A percentile compares a stretch with the other conserved stretches of the same genome.
These are phyloP conservation scores for Monosporascus cannonballus DNA, from an alignment of 2,329 filamentous ascomycete species.

Conservation along the genomic window DNA sequence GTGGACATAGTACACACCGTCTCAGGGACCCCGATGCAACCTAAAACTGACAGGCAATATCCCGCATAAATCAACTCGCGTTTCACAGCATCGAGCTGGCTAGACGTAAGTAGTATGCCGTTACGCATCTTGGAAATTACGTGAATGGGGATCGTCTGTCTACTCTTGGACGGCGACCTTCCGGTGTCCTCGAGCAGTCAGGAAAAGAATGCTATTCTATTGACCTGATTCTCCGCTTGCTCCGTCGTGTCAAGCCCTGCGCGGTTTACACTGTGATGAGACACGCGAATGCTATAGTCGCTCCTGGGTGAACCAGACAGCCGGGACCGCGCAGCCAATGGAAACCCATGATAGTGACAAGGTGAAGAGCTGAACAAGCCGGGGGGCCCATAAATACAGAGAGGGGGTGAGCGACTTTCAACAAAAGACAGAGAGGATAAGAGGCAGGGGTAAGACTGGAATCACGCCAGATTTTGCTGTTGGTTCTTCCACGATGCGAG, in stretches of 20 bases:
- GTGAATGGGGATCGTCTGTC: slow-evolving; percentile 9
- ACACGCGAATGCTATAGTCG: slow-evolving; percentile 8
- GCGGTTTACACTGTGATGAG: slow-evolving; percentile 16
- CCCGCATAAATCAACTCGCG: slow-evolving; percentile 9
- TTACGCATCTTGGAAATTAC: slow-evolving; percentile 7
- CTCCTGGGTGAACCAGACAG: slow-evolving; percentile 15
- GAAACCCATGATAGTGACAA: slow-evolving; percentile 4
- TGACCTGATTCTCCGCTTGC: slow-evolving; percentile 1
- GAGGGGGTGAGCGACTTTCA: slow-evolving; percentile 17
- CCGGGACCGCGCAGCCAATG: slow-evolving; percentile 14
- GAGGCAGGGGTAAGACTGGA: slow-evolving; percentile 1
- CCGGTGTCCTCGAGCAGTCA: slow-evolving; percentile 1
- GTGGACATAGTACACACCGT: slow-evolving; percentile 17
- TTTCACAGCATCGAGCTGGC: slow-evolving; percentile 3
- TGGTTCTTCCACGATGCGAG: slow-evolving; percentile 4
- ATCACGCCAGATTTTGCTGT: slow-evolving; percentile 12
- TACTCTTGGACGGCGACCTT: not conserved
- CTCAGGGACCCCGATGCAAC: slow-evolving; percentile 17
- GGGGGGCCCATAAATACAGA: slow-evolving; percentile 11
- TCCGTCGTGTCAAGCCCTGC: slow-evolving; percentile 2
- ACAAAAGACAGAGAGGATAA: slow-evolving; percentile 8
- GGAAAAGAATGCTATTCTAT: slow-evolving; percentile 4
- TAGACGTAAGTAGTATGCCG: slow-evolving; percentile 5
- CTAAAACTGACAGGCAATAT: slow-evolving; percentile 11
- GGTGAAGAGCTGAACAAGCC: slow-evolving; percentile 5